Conservation (phyloP, 805 yeast species). For the Yamadazyma sp. region DNA sequence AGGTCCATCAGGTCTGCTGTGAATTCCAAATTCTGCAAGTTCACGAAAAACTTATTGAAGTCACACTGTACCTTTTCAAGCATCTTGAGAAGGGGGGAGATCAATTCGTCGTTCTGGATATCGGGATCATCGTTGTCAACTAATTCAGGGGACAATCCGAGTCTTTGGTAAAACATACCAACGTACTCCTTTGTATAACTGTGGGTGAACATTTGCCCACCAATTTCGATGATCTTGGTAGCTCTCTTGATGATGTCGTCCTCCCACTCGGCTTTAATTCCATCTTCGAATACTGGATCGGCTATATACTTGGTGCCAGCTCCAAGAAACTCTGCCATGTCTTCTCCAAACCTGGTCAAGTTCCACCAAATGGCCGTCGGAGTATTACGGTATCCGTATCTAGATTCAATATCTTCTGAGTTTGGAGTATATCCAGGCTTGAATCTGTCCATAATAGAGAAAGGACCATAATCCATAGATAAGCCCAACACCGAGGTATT, state of each 20-base stretch:
- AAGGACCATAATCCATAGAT: constrained; percentile 93
- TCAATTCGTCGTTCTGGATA: constrained; percentile 43
- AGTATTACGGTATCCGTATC: constrained; percentile 81
- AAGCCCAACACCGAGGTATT: constrained; percentile 88
- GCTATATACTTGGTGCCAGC: constrained; percentile 56
- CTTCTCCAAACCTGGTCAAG: constrained; percentile 78
- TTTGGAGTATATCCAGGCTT: constrained; percentile 85
- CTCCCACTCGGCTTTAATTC: constrained; percentile 44
- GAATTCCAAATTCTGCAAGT: constrained; percentile 51
- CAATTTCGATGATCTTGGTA: constrained; percentile 58
- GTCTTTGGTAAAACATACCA: constrained; percentile 56
- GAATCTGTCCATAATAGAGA: constrained; percentile 83
- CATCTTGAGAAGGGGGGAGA: constrained; percentile 62
- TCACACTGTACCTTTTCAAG: constrained; percentile 65
- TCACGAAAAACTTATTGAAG: constrained; percentile 75
- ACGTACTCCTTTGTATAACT: constrained; percentile 60
- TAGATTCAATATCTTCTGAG: constrained; percentile 69
- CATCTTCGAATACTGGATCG: constrained; percentile 40
- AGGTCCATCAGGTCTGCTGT: constrained; percentile 9
- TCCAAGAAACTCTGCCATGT: constrained; percentile 77
- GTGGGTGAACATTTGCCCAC: constrained; percentile 64
- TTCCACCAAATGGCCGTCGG: constrained; percentile 95
- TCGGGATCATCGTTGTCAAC: constrained; percentile 34
- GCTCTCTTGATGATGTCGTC: constrained; percentile 59
- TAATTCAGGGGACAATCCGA: constrained; percentile 57